Conservation (phyloP, 2,329 filamentous ascomycete genomes). For the Fusarium bactridioides region DNA sequence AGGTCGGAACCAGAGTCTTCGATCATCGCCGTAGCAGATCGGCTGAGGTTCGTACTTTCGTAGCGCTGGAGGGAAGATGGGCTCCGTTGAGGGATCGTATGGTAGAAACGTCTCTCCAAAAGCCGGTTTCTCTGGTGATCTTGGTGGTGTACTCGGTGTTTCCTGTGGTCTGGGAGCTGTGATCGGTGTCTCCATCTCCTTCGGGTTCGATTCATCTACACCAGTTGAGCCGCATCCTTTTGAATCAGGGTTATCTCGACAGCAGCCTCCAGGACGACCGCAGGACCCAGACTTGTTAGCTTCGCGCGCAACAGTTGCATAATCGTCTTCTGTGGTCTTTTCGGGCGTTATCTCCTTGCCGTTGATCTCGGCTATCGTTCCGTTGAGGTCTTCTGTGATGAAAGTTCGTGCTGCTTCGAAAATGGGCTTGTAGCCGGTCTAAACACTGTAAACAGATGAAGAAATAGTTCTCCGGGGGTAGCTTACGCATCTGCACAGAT, state of each 20-base stretch:
- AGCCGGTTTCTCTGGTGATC: not conserved
- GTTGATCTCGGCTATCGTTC: not conserved
- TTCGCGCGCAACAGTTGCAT: not conserved
- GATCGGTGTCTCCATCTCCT: not conserved
- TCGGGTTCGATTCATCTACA: not conserved
- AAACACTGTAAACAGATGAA: not conserved
- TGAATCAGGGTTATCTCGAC: not conserved
- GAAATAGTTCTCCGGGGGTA: fast-evolving
- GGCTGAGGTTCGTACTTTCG: not conserved
- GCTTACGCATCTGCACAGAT: not conserved
- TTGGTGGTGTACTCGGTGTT: not conserved
- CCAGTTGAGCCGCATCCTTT: not conserved
- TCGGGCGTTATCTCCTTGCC: not conserved
- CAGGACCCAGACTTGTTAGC: not conserved
- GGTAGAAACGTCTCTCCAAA: not conserved
- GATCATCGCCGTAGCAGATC: not conserved
- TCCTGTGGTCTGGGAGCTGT: not conserved
- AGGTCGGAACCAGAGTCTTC: not conserved
- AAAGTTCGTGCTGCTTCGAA: conserved; percentile 1
- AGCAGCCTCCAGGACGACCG: not conserved
- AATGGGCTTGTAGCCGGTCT: conserved; percentile 1
- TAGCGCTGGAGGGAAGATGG: not conserved
- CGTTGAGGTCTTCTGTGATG: not conserved
- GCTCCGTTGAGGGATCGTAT: not conserved
- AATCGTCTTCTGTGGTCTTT: not conserved